Percentiles rank a stretch among this genome's conserved stretches.
Evolutionary conservation across 352 stramenopile species (phyloP).

Genomic region (Phytophthora meadii): DNA sequence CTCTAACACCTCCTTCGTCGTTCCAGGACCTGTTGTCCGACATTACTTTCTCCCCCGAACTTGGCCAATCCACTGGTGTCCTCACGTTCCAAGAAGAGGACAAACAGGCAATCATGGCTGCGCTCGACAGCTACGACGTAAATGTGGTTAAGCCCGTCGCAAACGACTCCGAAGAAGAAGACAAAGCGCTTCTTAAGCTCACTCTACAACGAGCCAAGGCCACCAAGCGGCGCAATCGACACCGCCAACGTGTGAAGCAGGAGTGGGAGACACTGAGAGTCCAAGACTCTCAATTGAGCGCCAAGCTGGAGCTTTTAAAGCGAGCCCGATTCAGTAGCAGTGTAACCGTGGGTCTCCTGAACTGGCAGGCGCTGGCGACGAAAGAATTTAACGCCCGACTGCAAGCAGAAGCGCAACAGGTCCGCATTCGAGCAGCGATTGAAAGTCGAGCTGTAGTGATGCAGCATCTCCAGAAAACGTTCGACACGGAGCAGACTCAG

Average conservation of each 20-base stretch:
- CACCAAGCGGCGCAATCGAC: conserved; percentile 11
- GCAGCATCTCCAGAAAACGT: conserved; percentile 7
- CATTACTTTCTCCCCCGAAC: no score
- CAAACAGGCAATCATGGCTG: conserved; percentile 8
- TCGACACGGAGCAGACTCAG: neutral
- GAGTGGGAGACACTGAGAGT: conserved; percentile 8
- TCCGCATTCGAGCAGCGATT: conserved; percentile 6
- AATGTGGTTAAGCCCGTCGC: neutral
- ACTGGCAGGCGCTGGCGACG: conserved; percentile 16
- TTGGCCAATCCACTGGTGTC: no score
- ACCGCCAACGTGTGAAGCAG: conserved; percentile 18
- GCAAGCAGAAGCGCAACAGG: conserved; percentile 7
- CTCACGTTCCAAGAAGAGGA: conserved; percentile 13
- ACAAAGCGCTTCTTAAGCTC: conserved; percentile 5
- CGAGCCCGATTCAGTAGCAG: neutral
- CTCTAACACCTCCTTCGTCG: neutral
- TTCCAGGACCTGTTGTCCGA: neutral
- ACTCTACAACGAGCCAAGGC: conserved; percentile 7
- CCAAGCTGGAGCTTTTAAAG: conserved; percentile 8
- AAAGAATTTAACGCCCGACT: conserved; percentile 14
- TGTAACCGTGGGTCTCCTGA: neutral
- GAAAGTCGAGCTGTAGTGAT: conserved; percentile 3
- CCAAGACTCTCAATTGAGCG: conserved; percentile 5
- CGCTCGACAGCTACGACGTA: conserved; percentile 1
- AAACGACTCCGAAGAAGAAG: neutral